A percentile compares a stretch with the other conserved stretches of the same genome.
Evolutionary conservation across 495 filamentous ascomycete genomes (phyloP).

Genomic region (Thermothielavioides terrestris): DNA sequence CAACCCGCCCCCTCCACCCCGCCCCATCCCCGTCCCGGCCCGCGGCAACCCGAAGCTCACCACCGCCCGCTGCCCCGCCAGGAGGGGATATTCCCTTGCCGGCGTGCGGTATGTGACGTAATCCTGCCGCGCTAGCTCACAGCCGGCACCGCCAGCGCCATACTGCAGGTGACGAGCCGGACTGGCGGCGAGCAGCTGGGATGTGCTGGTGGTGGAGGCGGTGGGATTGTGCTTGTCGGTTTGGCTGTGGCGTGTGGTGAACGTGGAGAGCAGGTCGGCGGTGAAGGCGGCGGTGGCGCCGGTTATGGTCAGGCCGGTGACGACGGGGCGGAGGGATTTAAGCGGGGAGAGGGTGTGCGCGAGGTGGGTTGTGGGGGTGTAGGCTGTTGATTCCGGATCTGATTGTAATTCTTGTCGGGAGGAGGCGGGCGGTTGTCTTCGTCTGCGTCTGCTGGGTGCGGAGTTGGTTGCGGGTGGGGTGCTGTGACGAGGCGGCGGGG

Average conservation of each 20-base stretch:
- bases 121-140: no score
- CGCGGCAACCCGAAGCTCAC: not conserved
- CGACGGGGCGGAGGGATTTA: constrained; percentile 10
- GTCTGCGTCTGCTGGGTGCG: not conserved
- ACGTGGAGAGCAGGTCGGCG: constrained; percentile 6
- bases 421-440: constrained; percentile 1
- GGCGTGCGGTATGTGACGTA: not conserved
- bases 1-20: not conserved
- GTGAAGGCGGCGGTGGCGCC: constrained; percentile 18
- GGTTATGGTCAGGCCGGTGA: constrained; percentile 17
- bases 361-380: constrained; percentile 15
- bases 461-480: not conserved
- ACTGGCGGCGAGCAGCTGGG: no score
- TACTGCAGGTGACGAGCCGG: not conserved
- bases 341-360: constrained; percentile 16
- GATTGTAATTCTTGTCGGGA: no score
- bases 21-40: no score
- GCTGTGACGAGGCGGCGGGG: not conserved
- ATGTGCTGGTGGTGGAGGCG: no score
- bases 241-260: not conserved
- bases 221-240: not conserved
- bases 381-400: not conserved
- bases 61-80: not conserved
- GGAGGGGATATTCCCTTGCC: not conserved
- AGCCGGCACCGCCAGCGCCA: not conserved